phyloP scores from a whole-genome alignment of 2,329 filamentous ascomycete genomes.

The Calonectria pseudoreteaudii region DNA sequence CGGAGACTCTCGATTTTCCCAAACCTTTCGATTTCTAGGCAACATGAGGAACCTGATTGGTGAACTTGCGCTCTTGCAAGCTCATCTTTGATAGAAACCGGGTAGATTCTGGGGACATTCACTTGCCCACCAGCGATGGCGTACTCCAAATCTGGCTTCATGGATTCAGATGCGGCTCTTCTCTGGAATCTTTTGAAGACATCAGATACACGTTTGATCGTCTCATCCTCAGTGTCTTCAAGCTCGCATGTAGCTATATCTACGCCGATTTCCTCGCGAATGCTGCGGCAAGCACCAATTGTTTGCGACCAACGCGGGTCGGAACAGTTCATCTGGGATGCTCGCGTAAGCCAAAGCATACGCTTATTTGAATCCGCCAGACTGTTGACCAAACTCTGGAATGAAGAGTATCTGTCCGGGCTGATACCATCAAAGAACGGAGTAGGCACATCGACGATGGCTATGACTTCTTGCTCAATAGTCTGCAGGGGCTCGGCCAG shows the following conservation, averaged over 20 bases:
- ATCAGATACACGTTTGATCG: neutral
- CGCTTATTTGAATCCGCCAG: neutral
- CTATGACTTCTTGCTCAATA: neutral
- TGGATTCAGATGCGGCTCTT: neutral
- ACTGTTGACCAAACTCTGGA: neutral
- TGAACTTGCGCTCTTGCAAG: neutral
- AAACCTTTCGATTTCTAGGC: neutral
- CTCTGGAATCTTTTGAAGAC: neutral
- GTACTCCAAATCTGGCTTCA: neutral
- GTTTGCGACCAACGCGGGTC: conserved; percentile 43
- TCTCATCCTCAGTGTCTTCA: neutral
- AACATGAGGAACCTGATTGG: neutral
- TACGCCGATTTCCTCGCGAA: conserved; percentile 43
- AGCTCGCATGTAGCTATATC: conserved; percentile 46
- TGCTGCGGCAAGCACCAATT: conserved; percentile 41
- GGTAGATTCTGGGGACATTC: neutral
- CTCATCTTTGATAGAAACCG: neutral
- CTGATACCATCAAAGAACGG: neutral
- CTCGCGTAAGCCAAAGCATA: conserved; percentile 45
- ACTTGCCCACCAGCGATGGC: neutral
- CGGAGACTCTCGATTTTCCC: neutral
- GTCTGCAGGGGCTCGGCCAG: neutral
- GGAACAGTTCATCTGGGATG: conserved; percentile 38
- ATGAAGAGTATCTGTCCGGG: neutral
- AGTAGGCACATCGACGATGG: neutral